phyloP scores from a whole-genome alignment of 1,284 basidiomycete genomes.

The Prillingera fragicola region DNA sequence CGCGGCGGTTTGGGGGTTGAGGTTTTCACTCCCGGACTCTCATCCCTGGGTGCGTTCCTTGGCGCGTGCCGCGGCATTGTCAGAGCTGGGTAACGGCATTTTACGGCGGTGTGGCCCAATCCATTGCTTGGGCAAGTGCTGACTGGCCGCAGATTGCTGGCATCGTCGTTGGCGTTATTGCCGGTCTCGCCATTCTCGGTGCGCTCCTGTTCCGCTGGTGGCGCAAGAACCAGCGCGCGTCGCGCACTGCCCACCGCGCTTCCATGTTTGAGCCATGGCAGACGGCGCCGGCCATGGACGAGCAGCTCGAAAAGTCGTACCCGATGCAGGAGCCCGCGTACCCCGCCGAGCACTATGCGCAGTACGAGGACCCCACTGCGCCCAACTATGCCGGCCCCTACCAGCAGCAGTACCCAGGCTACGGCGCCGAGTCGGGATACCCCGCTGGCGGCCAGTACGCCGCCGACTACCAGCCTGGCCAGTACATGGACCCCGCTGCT shows the following conservation, averaged over 20 bases:
- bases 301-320: conserved; percentile 15
- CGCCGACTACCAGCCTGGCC: conserved; percentile 10
- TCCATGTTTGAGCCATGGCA: conserved; percentile 43
- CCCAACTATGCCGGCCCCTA: conserved; percentile 15
- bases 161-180: conserved; percentile 40
- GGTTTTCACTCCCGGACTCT: too few relatives aligned
- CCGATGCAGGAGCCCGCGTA: conserved; percentile 16
- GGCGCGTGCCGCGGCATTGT: too few relatives aligned
- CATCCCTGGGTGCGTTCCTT: too few relatives aligned
- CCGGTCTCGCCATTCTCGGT: conserved; percentile 30
- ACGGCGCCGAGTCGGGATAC: conserved; percentile 8
- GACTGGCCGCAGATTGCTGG: conserved; percentile 39
- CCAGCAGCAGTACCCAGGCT: conserved; percentile 8
- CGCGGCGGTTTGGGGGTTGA: too few relatives aligned
- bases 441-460: conserved; percentile 7
- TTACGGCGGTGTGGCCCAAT: too few relatives aligned
- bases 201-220: conserved; percentile 30
- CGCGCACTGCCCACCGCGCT: conserved; percentile 30
- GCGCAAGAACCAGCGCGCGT: conserved; percentile 29
- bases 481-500: not conserved
- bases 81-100: too few relatives aligned
- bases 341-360: conserved; percentile 1
- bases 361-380: conserved; percentile 16
- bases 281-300: conserved; percentile 28
- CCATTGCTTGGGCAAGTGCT: not conserved